Evolutionary conservation across 2,329 filamentous ascomycete genomes (phyloP), one percentile per base, ranked within the genome.

Genomic region (Triangularia verruculosa): DNA sequence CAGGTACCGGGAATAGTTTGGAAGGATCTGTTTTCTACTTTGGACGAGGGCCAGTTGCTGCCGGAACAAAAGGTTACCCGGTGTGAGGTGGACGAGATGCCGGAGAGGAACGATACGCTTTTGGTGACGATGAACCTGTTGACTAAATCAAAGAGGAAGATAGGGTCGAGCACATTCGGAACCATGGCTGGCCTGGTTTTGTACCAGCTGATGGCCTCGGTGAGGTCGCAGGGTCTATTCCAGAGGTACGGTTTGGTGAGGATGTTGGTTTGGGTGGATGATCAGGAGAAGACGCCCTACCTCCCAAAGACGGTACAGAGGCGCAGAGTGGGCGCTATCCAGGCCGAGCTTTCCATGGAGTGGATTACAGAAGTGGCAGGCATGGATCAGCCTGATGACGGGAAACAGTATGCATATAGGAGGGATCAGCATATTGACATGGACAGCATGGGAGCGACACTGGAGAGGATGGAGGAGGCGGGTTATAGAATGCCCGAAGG

Each of bases 211-310:
- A 79, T 88, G 69, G 78, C 76, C 52, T 80, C 83, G 58, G 84
- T 90, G 61, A 81, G 86, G 65, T 78, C 80, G 2, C 80, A 86
- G 57, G 75, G 79, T 0, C 79, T 89, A 0, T 85, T 96, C 69
- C 89, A 97, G 70, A 80, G 81, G 27, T 93, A 92, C 72, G 94
- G 94, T 2, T 83, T 88, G 17, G 88, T 96, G 2, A 87, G 93
- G 57, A 89, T 94, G 80, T 81, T 98, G 0, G 73, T 93, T 43
- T 93, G 93, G 88, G 71, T 88, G 3, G 82, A 84, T 1, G 79
- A 88, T 52, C 78, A 83, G 0, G 89, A 92, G 62, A 86, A 86
- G 67, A 70, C 75, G 6, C 66, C 74, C 1, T 68, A 91, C 0
- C 64, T 97, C 7, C 89, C 93, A 0, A 84, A 83, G 59, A 77